Percentiles rank a stretch among this genome's conserved stretches.
These are phyloP conservation scores for Grifola frondosa DNA, from an alignment of 1,284 basidiomycete species.

Conservation along the genomic window DNA sequence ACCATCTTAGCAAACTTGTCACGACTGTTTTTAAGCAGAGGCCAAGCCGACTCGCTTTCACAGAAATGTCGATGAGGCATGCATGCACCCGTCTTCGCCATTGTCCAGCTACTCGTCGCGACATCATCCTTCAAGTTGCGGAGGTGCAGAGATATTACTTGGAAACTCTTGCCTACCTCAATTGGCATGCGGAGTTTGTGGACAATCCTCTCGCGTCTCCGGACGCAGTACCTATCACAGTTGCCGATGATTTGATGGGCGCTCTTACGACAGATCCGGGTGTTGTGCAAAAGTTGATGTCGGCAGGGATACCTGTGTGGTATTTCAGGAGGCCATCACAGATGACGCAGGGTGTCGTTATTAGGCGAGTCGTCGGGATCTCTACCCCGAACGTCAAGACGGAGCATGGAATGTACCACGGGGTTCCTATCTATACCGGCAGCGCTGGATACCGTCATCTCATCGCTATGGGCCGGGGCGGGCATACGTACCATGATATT, in stretches of 20 bases:
- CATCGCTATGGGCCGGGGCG: background rate
- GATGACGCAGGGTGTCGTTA: background rate
- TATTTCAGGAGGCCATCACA: background rate
- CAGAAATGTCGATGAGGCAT: background rate
- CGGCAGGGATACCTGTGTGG: constrained; percentile 9
- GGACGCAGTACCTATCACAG: background rate
- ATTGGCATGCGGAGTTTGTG: background rate
- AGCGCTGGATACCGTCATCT: constrained; percentile 2
- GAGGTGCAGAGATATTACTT: constrained; percentile 7
- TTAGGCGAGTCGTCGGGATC: background rate
- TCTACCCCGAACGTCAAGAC: too few species aligned
- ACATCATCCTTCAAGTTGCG: constrained; percentile 6
- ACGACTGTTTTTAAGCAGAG: background rate
- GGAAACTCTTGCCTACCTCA: constrained; percentile 4
- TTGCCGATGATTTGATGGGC: constrained; percentile 4
- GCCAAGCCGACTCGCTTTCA: background rate
- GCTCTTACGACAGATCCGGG: constrained; percentile 6
- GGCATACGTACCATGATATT: constrained; percentile 6
- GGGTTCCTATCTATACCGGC: too few species aligned
- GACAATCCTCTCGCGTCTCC: background rate
- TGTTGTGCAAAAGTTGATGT: background rate
- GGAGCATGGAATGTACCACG: too few species aligned
- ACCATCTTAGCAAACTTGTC: background rate
- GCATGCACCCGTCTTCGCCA: constrained; percentile 3
- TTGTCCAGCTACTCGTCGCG: constrained; percentile 6